A percentile compares a stretch with the other conserved stretches of the same genome.
Conservation (phyloP, 2,329 filamentous ascomycete species). For the Pseudogymnoascus sp. region DNA sequence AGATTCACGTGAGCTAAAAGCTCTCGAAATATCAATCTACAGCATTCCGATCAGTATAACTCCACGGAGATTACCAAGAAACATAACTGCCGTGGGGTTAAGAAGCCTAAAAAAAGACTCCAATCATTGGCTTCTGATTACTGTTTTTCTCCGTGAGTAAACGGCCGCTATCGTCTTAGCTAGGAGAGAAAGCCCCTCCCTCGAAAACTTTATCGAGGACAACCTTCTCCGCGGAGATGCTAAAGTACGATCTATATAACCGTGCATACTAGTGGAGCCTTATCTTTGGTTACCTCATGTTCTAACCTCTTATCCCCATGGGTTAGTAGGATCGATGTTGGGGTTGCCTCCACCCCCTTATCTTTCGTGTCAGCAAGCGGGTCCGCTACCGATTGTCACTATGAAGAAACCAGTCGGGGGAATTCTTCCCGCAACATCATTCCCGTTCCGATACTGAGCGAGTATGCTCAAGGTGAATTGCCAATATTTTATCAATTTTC, state of each 20-base stretch:
- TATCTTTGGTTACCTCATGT: not conserved
- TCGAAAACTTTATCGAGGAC: not conserved
- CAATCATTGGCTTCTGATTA: not conserved
- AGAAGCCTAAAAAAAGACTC: not conserved
- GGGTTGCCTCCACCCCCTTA: slow-evolving; percentile 2
- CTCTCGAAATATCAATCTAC: not conserved
- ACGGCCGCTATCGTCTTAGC: not conserved
- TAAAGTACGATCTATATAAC: not conserved
- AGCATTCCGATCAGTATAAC: not conserved
- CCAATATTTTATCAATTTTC: not conserved
- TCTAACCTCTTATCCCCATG: not conserved
- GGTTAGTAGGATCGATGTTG: slow-evolving; percentile 4
- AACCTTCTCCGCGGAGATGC: slow-evolving; percentile 2
- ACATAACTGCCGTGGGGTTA: not conserved
- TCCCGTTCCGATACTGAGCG: not conserved
- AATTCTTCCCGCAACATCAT: not conserved
- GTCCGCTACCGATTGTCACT: not conserved
- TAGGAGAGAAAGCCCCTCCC: not conserved
- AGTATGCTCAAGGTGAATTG: not conserved
- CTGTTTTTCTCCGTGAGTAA: not conserved
- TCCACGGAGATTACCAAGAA: not conserved
- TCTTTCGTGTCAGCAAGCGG: not conserved
- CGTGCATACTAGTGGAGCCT: not conserved
- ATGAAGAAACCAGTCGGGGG: not conserved
- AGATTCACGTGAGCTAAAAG: not conserved